Evolutionary conservation across 2,329 filamentous ascomycete genomes (phyloP), one percentile per base, ranked within the genome.

Genomic region (Stemphylium vesicarium): DNA sequence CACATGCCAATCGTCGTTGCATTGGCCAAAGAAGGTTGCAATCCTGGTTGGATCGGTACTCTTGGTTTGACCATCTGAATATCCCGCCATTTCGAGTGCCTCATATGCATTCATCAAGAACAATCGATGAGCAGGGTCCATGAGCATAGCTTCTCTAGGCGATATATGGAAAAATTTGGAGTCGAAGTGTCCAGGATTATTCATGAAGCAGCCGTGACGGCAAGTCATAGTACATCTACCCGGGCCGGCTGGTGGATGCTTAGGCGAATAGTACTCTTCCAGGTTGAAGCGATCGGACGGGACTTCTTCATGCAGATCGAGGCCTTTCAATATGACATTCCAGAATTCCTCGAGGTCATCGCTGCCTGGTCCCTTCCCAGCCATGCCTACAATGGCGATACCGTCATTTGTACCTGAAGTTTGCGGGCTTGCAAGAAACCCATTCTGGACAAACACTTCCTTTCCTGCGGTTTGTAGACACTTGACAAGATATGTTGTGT

Each of bases 21-120:
- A 57, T 18, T 55, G 43, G 2, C 75, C 75, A 56, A 68, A 75
- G 56, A 64, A 77, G 0, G 60, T 64, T 2, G 70, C 73, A 12
- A 77, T 58, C 11, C 73, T 66, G 3, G 45, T 43, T 6, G 43
- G 26, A 1, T 70, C 66, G 4, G 70, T 67, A 9, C 69, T 67
- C 6, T 61, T 47, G 53, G 54, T 57, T 1, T 68, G 72, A 5
- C 59, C 48, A 52, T 69, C 59, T 5, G 70, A 66, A 38, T 57
- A 53, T 2, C 69, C 69, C 3, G 68, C 52, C 52, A 44, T 55
- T 41, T 71, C 68, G 1, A 71, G 24, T 4, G 68, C 68, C 49
- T 71, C 69, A 33, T 68, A 70, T 11, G 61, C 56, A 1, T 53
- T 65, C 33, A 66, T 51, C 0, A 71, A 39, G 2, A 52, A 44